These are phyloP conservation scores for Penicillium chermesinum DNA, from an alignment of 495 filamentous ascomycete genomes.

Conservation along the genomic window DNA sequence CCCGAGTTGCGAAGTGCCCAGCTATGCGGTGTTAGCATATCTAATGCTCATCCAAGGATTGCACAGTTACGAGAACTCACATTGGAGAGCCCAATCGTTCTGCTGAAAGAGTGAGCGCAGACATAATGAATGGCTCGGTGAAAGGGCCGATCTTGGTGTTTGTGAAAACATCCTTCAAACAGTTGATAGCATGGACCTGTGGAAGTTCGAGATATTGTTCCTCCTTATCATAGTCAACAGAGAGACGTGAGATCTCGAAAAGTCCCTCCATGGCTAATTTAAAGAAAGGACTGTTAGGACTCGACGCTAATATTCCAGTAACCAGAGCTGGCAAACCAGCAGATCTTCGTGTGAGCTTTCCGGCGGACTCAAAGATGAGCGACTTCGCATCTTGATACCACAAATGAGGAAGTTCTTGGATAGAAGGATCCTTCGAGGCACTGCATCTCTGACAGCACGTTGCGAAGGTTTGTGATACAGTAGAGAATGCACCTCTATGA, in stretches of 20 bases:
- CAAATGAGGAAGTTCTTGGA: conserved; percentile 31
- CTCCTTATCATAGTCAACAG: conserved; percentile 40
- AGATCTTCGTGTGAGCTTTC: conserved; percentile 80
- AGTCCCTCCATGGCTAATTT: conserved; percentile 48
- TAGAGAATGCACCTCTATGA: conserved; percentile 90
- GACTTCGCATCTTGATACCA: conserved; percentile 66
- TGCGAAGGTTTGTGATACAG: conserved; percentile 82
- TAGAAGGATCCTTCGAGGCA: conserved; percentile 44
- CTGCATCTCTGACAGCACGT: conserved; percentile 63
- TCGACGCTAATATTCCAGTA: conserved; percentile 59
- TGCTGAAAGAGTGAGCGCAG: conserved; percentile 69
- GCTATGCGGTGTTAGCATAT: conserved; percentile 34
- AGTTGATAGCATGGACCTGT: conserved; percentile 93
- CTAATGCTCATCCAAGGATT: background rate
- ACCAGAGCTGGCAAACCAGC: conserved; percentile 86
- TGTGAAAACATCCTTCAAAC: conserved; percentile 79
- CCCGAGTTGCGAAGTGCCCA: conserved; percentile 95
- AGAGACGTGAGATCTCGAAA: conserved; percentile 51
- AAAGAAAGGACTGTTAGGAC: conserved; percentile 41
- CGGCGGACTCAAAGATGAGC: conserved; percentile 63
- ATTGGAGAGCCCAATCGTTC: conserved; percentile 59
- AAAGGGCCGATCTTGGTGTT: conserved; percentile 61
- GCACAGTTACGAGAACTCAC: conserved; percentile 27
- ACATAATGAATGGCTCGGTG: conserved; percentile 64
- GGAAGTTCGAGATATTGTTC: conserved; percentile 59